These are phyloP conservation scores for Eremothecium coryli DNA, from an alignment of 1,139 yeast genomes.

Conservation along the genomic window DNA sequence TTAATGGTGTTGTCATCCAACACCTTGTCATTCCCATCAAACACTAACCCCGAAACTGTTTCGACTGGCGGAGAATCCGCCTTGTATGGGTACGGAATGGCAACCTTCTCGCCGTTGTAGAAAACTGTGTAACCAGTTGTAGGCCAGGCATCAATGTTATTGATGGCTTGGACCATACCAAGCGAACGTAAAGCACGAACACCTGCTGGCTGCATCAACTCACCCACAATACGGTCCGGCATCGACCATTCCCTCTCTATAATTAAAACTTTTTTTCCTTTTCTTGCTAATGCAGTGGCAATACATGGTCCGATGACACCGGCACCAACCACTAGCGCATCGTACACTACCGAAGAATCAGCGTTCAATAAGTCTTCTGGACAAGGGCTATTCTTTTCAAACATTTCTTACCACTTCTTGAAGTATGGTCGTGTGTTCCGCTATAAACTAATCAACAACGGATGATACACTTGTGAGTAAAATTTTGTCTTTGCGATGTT, in stretches of 20 bases:
- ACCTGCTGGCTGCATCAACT: constrained; percentile 93
- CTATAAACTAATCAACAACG: too few relatives aligned
- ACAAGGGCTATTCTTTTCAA: background rate
- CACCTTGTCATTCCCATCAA: constrained; percentile 45
- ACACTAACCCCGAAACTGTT: constrained; percentile 48
- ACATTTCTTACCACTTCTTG: background rate
- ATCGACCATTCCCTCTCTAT: constrained; percentile 82
- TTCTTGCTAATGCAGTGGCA: constrained; percentile 84
- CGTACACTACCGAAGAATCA: constrained; percentile 28
- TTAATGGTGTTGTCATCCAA: constrained; percentile 43
- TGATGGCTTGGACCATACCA: constrained; percentile 73
- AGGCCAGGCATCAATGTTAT: constrained; percentile 70
- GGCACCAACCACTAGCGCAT: constrained; percentile 60
- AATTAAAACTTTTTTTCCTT: constrained; percentile 62
- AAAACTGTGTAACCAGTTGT: constrained; percentile 77
- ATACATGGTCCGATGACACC: constrained; percentile 94
- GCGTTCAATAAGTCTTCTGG: constrained; percentile 22
- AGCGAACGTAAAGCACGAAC: constrained; percentile 67
- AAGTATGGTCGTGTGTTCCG: too few relatives aligned
- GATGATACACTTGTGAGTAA: too few relatives aligned
- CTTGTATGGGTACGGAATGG: constrained; percentile 65
- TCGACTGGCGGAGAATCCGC: constrained; percentile 37
- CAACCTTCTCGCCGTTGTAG: constrained; percentile 47
- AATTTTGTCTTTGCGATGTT: too few relatives aligned
- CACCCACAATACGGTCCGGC: constrained; percentile 97